These are phyloP conservation scores for Diospyros lotus DNA, from an alignment of 148 eudicot genomes.

Conservation along the genomic window DNA sequence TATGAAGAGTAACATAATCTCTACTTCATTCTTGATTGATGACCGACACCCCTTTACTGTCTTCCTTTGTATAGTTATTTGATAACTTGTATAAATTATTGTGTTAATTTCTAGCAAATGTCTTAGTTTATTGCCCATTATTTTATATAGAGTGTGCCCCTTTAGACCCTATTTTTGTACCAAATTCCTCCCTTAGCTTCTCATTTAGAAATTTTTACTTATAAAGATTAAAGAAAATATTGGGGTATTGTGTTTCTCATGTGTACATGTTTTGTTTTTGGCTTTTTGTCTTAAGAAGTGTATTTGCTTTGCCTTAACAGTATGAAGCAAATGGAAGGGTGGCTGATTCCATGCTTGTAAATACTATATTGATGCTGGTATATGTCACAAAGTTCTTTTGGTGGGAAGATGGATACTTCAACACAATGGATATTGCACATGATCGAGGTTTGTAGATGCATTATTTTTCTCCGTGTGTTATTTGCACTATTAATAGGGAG, in stretches of 20 bases:
- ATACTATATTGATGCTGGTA: constrained; percentile 74
- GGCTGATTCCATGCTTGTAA: constrained; percentile 88
- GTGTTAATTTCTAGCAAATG: too few species aligned
- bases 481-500: not conserved
- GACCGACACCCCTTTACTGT: too few species aligned
- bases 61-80: too few species aligned
- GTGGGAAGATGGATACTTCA: constrained; percentile 99
- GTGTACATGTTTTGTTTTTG: not conserved
- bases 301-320: constrained; percentile 29
- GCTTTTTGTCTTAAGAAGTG: too few species aligned
- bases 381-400: constrained; percentile 95
- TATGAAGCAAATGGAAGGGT: constrained; percentile 73
- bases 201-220: too few species aligned
- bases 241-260: not conserved
- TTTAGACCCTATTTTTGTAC: too few species aligned
- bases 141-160: too few species aligned
- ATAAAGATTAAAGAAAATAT: not conserved
- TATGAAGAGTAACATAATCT: too few species aligned
- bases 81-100: too few species aligned
- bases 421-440: constrained; percentile 98
- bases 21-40: too few species aligned
- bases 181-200: too few species aligned
- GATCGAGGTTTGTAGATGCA: constrained; percentile 67
- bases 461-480: not conserved
- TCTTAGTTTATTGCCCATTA: too few species aligned